phyloP scores from a whole-genome alignment of 2,329 filamentous ascomycete genomes.

The Aotearoamyces nothofagi region DNA sequence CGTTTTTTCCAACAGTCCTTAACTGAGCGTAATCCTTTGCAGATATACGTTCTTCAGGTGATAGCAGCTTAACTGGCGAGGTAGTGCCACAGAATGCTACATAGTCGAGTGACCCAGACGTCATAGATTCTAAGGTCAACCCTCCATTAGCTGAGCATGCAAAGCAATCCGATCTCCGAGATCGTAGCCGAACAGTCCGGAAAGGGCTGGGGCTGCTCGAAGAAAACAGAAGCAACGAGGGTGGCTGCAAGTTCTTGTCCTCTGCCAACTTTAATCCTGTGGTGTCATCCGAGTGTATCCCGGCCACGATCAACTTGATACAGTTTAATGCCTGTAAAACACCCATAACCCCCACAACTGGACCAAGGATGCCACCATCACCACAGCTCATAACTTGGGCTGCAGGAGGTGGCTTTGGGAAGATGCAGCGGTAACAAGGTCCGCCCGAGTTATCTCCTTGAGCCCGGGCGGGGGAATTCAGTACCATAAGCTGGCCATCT shows the following conservation, averaged over 20 bases:
- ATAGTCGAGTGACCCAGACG: conserved; percentile 61
- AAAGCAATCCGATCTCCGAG: conserved; percentile 54
- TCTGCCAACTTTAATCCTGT: conserved; percentile 12
- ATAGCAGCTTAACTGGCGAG: conserved; percentile 37
- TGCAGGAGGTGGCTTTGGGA: conserved; percentile 72
- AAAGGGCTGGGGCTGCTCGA: conserved; percentile 41
- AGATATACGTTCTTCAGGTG: conserved; percentile 50
- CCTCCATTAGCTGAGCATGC: conserved; percentile 53
- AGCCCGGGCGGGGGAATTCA: conserved; percentile 63
- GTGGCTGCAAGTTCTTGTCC: conserved; percentile 8
- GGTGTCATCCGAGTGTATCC: conserved; percentile 7
- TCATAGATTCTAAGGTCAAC: conserved; percentile 47
- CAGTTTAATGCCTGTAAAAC: conserved; percentile 82
- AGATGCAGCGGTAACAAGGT: conserved; percentile 89
- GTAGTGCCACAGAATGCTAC: conserved; percentile 66
- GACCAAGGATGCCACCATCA: conserved; percentile 83
- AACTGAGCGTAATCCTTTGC: conserved; percentile 36
- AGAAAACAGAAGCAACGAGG: conserved; percentile 31
- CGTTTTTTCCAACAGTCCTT: conserved; percentile 10
- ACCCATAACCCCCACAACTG: conserved; percentile 87
- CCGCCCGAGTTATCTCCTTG: conserved; percentile 44
- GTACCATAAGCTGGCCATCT: conserved; percentile 77
- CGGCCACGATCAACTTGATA: conserved; percentile 58
- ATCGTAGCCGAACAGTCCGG: conserved; percentile 59
- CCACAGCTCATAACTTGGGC: conserved; percentile 75